Conservation (phyloP, 176 grass and related monocot species). For the Cymbopogon citratus region DNA sequence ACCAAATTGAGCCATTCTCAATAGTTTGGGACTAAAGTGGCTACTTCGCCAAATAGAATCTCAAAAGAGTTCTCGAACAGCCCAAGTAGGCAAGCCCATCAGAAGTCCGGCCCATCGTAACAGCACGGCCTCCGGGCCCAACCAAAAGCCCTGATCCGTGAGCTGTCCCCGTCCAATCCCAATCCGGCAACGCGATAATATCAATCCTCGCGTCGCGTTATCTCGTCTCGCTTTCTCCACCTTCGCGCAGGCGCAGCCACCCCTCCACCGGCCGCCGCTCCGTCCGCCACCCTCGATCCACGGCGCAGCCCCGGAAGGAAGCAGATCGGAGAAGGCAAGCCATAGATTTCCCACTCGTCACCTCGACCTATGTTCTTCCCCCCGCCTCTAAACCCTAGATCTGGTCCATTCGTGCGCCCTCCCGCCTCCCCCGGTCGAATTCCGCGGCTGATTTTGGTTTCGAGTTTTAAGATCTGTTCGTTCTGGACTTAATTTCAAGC, state of each 20-base stretch:
- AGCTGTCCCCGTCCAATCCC: background rate
- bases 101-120: background rate
- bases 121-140: background rate
- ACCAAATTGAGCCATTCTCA: no score
- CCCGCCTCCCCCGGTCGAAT: background rate
- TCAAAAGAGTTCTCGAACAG: background rate
- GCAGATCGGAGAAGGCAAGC: background rate
- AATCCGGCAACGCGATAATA: background rate
- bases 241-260: background rate
- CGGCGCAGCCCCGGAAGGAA: background rate
- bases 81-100: background rate
- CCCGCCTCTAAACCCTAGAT: background rate
- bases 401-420: background rate
- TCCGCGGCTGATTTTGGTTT: background rate
- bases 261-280: background rate
- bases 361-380: no score
- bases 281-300: background rate
- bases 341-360: background rate
- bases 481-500: background rate
- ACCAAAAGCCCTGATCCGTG: background rate
- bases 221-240: background rate
- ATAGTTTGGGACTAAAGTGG: no score
- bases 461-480: background rate
- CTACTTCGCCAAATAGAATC: no score
- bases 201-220: background rate